These are phyloP conservation scores for Saccharum spontaneum DNA, from an alignment of 176 grass and related monocot species.

Conservation along the genomic window DNA sequence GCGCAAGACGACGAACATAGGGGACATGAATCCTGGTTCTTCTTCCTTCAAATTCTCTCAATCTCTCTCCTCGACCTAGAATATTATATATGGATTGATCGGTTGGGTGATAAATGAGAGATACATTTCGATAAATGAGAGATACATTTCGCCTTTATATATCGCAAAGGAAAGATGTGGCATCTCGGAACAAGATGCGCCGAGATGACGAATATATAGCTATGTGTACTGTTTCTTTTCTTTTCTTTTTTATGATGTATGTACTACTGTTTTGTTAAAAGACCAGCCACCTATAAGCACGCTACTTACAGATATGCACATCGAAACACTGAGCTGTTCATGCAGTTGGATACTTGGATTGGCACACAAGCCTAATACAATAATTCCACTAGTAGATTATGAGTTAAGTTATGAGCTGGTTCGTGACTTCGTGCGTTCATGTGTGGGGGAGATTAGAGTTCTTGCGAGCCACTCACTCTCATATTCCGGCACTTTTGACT, in stretches of 20 bases:
- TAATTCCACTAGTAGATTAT: background rate
- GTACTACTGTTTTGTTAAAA: background rate
- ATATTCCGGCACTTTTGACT: background rate
- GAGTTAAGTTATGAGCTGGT: background rate
- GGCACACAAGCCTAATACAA: background rate
- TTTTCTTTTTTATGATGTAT: too few relatives aligned
- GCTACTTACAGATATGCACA: background rate
- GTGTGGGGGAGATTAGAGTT: background rate
- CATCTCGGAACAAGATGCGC: slow-evolving; percentile 2
- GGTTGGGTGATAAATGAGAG: background rate
- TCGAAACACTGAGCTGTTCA: background rate
- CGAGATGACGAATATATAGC: background rate
- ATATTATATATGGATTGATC: background rate
- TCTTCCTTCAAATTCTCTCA: background rate
- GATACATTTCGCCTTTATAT: background rate
- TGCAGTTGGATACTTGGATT: background rate
- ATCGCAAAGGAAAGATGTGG: background rate
- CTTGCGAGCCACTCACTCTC: background rate
- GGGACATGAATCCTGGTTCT: background rate
- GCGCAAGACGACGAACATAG: background rate
- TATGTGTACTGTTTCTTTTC: too few relatives aligned
- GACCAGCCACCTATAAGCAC: background rate
- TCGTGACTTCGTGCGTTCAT: background rate
- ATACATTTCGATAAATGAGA: background rate
- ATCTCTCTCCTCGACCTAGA: background rate